Evolutionary conservation across 1,139 yeast species (phyloP), one percentile per base, ranked within the genome.

Genomic region (Suhomyces terraborum): DNA sequence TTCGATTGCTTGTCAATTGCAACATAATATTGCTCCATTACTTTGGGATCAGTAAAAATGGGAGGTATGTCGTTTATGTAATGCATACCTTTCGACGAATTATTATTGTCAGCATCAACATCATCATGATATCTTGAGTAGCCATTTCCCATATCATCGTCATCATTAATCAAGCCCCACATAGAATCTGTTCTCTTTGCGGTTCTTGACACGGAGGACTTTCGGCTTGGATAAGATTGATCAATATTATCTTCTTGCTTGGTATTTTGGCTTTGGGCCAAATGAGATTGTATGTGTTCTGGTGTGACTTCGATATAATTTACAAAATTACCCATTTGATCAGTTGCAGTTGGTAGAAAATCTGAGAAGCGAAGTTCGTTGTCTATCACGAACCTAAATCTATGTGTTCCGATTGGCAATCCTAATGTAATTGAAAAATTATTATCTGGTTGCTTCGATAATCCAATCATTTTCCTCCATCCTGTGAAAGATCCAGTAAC

Each of bases 31-130:
- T 70, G 77, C 51, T 73, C 78, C 77, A 73, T 73, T 14, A 72
- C 77, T 52, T 71, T 70, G 5, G 93, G 89, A 53, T 86, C 94
- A 3, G 87, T 80, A 62, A 93, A 91, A 22, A 93, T 89, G 2
- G 95, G 89, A 1, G 98, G 98, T 35, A 93, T 91, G 47, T 80
- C 84, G 38, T 69, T 74, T 23, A 82, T 80, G 59, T 82, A 86
- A 46, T 77, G 72, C 36, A 53, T 61, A 3, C 56, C 40, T 37
- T 56, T 57, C 8, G 43, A 38, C 4, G 51, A 41, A 14, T 46
- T 42, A 10, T 53, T 59, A 20, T 53, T 59, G 19, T 55, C 57
- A 37, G 56, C 67, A 49, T 73, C 77, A 43, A 79, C 66, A 43
- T 83, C 93, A 42, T 84, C 93, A 53, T 82, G 86, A 58, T 85